A percentile compares a stretch with the other conserved stretches of the same genome.
Conservation (phyloP, 768 basidiomycete species). For the Collybiopsis luxurians region DNA sequence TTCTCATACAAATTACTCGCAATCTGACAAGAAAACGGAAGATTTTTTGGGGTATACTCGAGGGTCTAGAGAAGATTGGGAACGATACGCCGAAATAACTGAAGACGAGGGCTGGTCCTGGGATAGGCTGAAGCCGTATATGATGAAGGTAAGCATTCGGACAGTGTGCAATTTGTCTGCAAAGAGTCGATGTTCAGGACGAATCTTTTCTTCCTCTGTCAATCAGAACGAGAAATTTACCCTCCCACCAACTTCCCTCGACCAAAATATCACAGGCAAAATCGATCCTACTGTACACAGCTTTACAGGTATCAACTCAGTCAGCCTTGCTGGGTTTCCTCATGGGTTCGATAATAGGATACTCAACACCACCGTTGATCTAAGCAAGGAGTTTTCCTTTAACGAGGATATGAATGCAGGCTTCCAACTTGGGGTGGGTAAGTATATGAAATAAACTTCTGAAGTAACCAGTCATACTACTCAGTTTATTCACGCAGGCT, state of each 20-base stretch:
- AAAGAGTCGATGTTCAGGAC: background rate
- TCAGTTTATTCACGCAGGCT: conserved; percentile 10
- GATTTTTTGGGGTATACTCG: conserved; percentile 11
- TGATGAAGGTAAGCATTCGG: conserved; percentile 10
- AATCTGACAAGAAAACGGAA: background rate
- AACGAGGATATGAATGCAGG: conserved; percentile 30
- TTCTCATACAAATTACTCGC: background rate
- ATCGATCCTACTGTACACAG: conserved; percentile 28
- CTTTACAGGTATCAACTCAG: conserved; percentile 18
- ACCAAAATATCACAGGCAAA: conserved; percentile 29
- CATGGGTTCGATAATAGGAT: conserved; percentile 17
- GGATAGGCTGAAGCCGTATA: conserved; percentile 23
- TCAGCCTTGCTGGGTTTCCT: conserved; percentile 24
- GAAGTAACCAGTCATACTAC: too few relatives aligned
- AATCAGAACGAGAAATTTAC: conserved; percentile 27
- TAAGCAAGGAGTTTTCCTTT: conserved; percentile 23
- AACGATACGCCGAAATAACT: conserved; percentile 25
- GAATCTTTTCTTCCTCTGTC: too few relatives aligned
- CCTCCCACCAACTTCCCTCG: conserved; percentile 21
- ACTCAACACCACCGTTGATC: conserved; percentile 14
- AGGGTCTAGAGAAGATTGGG: conserved; percentile 25
- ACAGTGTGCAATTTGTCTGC: background rate
- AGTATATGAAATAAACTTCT: too few relatives aligned
- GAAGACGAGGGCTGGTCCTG: conserved; percentile 32
- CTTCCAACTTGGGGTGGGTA: conserved; percentile 25